These are phyloP conservation scores for Drechmeria coniospora DNA, from an alignment of 2,329 filamentous ascomycete species.

Conservation along the genomic window DNA sequence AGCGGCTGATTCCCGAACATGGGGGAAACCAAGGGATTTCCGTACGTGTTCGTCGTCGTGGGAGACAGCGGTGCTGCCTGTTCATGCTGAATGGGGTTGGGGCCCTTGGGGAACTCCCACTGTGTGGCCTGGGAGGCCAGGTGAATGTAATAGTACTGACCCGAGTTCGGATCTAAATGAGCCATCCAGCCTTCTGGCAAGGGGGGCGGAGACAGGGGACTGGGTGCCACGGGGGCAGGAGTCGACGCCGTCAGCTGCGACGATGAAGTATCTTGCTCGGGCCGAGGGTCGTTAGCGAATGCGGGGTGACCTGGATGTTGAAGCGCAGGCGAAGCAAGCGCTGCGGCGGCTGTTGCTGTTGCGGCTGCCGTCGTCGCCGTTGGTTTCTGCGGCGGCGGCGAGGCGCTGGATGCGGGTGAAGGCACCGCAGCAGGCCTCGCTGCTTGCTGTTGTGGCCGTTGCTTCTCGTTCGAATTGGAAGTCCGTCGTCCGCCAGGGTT, in stretches of 20 bases:
- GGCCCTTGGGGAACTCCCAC: conserved; percentile 97
- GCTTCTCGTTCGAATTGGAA: conserved; percentile 70
- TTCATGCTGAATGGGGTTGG: conserved; percentile 75
- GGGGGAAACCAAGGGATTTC: conserved; percentile 57
- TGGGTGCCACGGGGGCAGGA: conserved; percentile 25
- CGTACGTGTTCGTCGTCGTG: conserved; percentile 59
- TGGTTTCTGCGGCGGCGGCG: conserved; percentile 15
- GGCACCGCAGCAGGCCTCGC: conserved; percentile 6
- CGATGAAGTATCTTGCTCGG: conserved; percentile 32
- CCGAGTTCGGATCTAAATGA: conserved; percentile 86
- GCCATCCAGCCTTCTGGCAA: conserved; percentile 97
- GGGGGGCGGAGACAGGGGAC: conserved; percentile 75
- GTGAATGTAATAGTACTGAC: conserved; percentile 98
- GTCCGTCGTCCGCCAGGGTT: conserved; percentile 33
- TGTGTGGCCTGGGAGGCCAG: conserved; percentile 89
- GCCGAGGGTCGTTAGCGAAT: conserved; percentile 70
- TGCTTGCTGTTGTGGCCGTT: conserved; percentile 26
- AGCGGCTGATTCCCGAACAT: conserved; percentile 42
- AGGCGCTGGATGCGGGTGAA: conserved; percentile 12
- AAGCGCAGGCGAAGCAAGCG: conserved; percentile 29
- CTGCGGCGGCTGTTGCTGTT: conserved; percentile 7
- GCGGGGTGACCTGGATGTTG: conserved; percentile 64
- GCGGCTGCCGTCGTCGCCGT: conserved; percentile 9
- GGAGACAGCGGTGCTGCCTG: conserved; percentile 73
- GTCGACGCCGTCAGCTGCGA: conserved; percentile 26